phyloP scores from a whole-genome alignment of 805 yeast species.

The Priceomyces melissophilus region DNA sequence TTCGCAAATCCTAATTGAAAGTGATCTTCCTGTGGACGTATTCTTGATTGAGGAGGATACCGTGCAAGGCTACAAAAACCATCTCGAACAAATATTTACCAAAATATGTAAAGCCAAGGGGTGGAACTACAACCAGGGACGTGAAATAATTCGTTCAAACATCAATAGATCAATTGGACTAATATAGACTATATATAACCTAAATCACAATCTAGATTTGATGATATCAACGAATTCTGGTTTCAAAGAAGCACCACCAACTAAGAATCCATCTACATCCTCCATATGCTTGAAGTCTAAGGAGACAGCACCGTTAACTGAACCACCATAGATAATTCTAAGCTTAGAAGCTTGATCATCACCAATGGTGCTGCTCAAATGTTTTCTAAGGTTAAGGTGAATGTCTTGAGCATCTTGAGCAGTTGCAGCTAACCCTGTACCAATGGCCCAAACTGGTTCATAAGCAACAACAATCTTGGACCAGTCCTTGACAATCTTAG shows the following conservation, averaged over 20 bases:
- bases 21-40: conserved; percentile 33
- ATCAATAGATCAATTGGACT: conserved; percentile 7
- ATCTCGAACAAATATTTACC: conserved; percentile 18
- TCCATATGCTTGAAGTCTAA: conserved; percentile 83
- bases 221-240: conserved; percentile 96
- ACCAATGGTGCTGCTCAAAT: conserved; percentile 75
- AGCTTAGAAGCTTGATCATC: conserved; percentile 67
- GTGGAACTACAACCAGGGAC: conserved; percentile 10
- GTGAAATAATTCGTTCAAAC: conserved; percentile 8
- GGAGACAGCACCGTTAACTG: conserved; percentile 94
- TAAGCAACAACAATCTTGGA: conserved; percentile 89
- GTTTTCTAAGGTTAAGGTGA: conserved; percentile 84
- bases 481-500: conserved; percentile 84
- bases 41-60: conserved; percentile 8
- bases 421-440: conserved; percentile 98
- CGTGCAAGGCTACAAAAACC: conserved; percentile 16
- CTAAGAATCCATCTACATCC: conserved; percentile 97
- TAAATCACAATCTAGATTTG: conserved; percentile 74
- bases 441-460: conserved; percentile 99
- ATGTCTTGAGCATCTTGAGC: conserved; percentile 97
- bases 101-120: conserved; percentile 11
- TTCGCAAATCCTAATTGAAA: conserved; percentile 30
- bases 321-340: conserved; percentile 98
- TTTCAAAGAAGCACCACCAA: conserved; percentile 98
- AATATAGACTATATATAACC: neutral